phyloP scores from a whole-genome alignment of 192 early-diverging fungal genomes.

The Coemansia sp. region DNA sequence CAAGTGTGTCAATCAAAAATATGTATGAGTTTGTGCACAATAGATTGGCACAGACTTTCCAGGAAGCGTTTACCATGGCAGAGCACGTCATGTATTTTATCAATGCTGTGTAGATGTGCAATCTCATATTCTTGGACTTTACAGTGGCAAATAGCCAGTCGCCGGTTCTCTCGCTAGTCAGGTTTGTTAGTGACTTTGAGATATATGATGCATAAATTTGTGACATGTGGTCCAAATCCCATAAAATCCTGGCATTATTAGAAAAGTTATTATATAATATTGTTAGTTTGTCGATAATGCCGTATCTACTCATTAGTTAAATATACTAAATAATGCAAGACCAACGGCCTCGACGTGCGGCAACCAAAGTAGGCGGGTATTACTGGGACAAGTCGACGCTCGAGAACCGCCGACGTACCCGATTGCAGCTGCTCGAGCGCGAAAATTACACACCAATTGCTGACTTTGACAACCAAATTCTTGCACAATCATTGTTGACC shows the following conservation, averaged over 20 bases:
- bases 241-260: too few species aligned
- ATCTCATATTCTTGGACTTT: conserved; percentile 47
- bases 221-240: too few species aligned
- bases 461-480: conserved; percentile 34
- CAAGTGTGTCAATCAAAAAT: conserved; percentile 66
- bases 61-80: conserved; percentile 67
- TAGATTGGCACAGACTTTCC: conserved; percentile 73
- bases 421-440: conserved; percentile 38
- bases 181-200: conserved; percentile 18
- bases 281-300: too few species aligned
- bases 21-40: conserved; percentile 77
- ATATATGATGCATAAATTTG: neutral
- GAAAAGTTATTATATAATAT: too few species aligned
- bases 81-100: conserved; percentile 75
- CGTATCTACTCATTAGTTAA: too few species aligned
- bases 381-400: conserved; percentile 46
- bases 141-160: conserved; percentile 3
- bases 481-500: conserved; percentile 1
- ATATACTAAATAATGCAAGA: neutral
- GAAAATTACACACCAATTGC: conserved; percentile 42
- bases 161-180: neutral
- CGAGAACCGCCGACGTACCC: conserved; percentile 33
- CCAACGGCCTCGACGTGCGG: neutral
- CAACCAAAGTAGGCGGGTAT: conserved; percentile 2
- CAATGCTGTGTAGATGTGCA: conserved; percentile 63